These are phyloP conservation scores for Onygenales sp. DNA, from an alignment of 2,329 filamentous ascomycete genomes.

Conservation along the genomic window DNA sequence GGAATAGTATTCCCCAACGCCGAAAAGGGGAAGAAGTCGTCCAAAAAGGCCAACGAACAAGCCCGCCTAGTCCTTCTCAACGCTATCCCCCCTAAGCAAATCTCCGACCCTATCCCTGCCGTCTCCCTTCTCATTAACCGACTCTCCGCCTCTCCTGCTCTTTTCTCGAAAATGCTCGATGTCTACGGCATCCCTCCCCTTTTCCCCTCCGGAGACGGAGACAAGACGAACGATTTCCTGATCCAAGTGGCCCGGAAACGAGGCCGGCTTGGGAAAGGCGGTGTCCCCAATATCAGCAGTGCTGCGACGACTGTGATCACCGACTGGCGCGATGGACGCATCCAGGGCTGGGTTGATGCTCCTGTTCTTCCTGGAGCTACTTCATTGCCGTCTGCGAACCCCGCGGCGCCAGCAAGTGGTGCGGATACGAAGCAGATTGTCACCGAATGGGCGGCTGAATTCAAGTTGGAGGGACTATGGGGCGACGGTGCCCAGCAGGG, in stretches of 20 bases:
- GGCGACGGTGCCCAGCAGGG: constrained; percentile 49
- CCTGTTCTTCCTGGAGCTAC: constrained; percentile 55
- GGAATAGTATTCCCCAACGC: constrained; percentile 83
- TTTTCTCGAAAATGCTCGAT: constrained; percentile 69
- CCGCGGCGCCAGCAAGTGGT: constrained; percentile 25
- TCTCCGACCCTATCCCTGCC: constrained; percentile 82
- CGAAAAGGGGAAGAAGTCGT: constrained; percentile 40
- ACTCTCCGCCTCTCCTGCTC: constrained; percentile 60
- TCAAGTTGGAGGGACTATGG: constrained; percentile 89
- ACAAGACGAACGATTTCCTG: constrained; percentile 80
- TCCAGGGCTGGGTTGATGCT: constrained; percentile 82
- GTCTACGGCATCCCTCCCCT: constrained; percentile 80
- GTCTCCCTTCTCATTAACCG: constrained; percentile 76
- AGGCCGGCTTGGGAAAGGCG: constrained; percentile 77
- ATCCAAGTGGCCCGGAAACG: constrained; percentile 92
- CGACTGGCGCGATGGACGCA: constrained; percentile 93
- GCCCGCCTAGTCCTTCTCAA: constrained; percentile 82
- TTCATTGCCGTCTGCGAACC: constrained; percentile 18
- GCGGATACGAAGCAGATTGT: constrained; percentile 78
- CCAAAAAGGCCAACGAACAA: constrained; percentile 59
- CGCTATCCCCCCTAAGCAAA: constrained; percentile 85
- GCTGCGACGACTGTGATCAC: constrained; percentile 89
- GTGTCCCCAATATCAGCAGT: constrained; percentile 76
- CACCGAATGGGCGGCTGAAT: constrained; percentile 86
- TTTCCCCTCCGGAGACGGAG: constrained; percentile 54